Conservation (phyloP, 257 asterid genomes). For the Solanum dulcamara region DNA sequence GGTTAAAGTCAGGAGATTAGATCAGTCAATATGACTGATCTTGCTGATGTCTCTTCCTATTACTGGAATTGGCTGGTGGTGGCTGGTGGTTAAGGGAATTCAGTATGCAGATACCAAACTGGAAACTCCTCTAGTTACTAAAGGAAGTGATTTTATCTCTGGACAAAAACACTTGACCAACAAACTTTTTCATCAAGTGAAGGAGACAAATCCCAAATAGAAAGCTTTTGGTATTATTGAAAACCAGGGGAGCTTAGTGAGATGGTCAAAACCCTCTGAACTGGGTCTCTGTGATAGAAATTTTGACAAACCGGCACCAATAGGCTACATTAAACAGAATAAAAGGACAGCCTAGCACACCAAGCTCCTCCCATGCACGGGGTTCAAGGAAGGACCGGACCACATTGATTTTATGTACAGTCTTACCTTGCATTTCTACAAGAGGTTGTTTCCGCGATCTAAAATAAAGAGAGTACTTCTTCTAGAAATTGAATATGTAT, state of each 20-base stretch:
- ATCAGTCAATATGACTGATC: background rate
- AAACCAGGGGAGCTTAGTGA: background rate
- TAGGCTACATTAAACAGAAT: background rate
- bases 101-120: background rate
- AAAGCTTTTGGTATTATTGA: background rate
- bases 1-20: background rate
- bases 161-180: background rate
- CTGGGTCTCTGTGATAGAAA: background rate
- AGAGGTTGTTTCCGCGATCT: background rate
- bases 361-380: background rate
- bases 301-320: background rate
- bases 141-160: background rate
- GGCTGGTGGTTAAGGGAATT: background rate
- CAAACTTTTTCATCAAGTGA: background rate
- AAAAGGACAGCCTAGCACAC: background rate
- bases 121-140: background rate
- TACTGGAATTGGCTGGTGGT: background rate
- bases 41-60: background rate
- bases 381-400: background rate
- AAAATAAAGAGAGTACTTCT: background rate
- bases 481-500: background rate
- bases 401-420: background rate
- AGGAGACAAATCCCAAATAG: background rate
- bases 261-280: background rate
- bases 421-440: background rate